phyloP scores from a whole-genome alignment of 2,329 filamentous ascomycete species.

The Aspergillus uvarum region DNA sequence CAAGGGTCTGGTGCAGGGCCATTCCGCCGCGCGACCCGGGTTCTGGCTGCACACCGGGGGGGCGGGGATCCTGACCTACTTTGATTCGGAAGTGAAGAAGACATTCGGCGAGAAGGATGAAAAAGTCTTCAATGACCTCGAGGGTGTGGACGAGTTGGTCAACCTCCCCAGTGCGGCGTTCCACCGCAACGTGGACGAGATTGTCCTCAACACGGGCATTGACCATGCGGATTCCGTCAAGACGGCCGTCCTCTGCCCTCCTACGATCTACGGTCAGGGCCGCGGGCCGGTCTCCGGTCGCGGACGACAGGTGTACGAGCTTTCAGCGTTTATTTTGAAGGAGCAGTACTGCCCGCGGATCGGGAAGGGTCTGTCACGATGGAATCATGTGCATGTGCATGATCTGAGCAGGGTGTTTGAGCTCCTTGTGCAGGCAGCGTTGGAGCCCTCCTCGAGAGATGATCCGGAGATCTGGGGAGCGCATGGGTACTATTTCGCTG shows the following conservation, averaged over 20 bases:
- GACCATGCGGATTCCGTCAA: neutral
- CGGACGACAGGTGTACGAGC: slow-evolving; percentile 16
- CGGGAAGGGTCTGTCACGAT: slow-evolving; percentile 7
- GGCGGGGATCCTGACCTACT: slow-evolving; percentile 13
- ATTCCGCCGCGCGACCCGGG: slow-evolving; percentile 8
- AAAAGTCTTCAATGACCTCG: slow-evolving; percentile 9
- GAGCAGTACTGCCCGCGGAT: slow-evolving; percentile 11
- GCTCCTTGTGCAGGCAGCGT: slow-evolving; percentile 6
- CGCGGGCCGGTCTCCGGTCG: slow-evolving; percentile 15
- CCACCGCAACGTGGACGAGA: slow-evolving; percentile 15
- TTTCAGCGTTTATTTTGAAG: slow-evolving; percentile 9
- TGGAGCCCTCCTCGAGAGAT: neutral
- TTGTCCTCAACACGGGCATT: slow-evolving; percentile 9
- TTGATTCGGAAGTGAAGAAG: slow-evolving; percentile 8
- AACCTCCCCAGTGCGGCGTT: slow-evolving; percentile 17
- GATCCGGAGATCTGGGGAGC: slow-evolving; percentile 7
- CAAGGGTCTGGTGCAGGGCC: slow-evolving; percentile 10
- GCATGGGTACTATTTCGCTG: slow-evolving; percentile 10
- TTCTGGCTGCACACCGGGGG: slow-evolving; percentile 18
- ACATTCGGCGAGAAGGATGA: slow-evolving; percentile 7
- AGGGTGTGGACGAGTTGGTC: slow-evolving; percentile 9
- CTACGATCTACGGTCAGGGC: slow-evolving; percentile 15
- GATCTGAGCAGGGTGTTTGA: slow-evolving; percentile 9
- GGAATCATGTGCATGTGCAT: slow-evolving; percentile 10
- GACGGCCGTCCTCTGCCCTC: slow-evolving; percentile 12